A percentile compares a stretch with the other conserved stretches of the same genome.
phyloP scores from a whole-genome alignment of 1,139 yeast genomes.

The Candida labiduridarum region DNA sequence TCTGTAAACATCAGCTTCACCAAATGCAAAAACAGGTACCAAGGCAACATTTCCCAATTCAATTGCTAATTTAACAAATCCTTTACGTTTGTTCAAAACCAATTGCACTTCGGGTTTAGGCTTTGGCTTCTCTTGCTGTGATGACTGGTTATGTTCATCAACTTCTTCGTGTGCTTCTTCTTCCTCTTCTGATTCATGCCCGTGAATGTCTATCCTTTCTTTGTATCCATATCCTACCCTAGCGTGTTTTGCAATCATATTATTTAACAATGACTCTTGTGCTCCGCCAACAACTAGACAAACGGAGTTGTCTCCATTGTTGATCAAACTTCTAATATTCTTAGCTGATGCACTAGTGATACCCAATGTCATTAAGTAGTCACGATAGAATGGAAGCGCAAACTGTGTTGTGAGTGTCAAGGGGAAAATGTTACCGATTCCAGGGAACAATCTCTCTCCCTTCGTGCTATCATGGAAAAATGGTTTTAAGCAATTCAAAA shows the following conservation, averaged over 20 bases:
- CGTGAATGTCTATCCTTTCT: constrained; percentile 23
- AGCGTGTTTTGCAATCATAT: constrained; percentile 37
- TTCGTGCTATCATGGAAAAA: constrained; percentile 47
- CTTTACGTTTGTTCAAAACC: constrained; percentile 77
- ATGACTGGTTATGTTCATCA: constrained; percentile 2
- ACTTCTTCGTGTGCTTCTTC: constrained; percentile 14
- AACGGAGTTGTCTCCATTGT: constrained; percentile 69
- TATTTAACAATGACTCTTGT: constrained; percentile 72
- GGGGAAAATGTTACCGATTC: constrained; percentile 71
- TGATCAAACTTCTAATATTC: constrained; percentile 67
- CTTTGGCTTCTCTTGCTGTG: constrained; percentile 4
- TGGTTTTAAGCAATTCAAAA: constrained; percentile 55
- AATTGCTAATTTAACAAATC: constrained; percentile 85
- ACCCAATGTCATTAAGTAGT: constrained; percentile 80
- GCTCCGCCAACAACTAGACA: constrained; percentile 97
- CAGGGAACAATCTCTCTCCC: constrained; percentile 67
- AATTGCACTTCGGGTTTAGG: constrained; percentile 38
- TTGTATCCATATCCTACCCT: constrained; percentile 53
- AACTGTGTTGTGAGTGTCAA: constrained; percentile 86
- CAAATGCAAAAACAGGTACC: constrained; percentile 91
- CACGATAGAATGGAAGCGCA: constrained; percentile 84
- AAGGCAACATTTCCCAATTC: constrained; percentile 74
- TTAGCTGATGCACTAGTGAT: constrained; percentile 81
- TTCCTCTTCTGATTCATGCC: constrained; percentile 9
- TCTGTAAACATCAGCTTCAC: constrained; percentile 82